phyloP scores from a whole-genome alignment of 2,329 filamentous ascomycete genomes.

The Stagonosporopsis chrysanthemi region DNA sequence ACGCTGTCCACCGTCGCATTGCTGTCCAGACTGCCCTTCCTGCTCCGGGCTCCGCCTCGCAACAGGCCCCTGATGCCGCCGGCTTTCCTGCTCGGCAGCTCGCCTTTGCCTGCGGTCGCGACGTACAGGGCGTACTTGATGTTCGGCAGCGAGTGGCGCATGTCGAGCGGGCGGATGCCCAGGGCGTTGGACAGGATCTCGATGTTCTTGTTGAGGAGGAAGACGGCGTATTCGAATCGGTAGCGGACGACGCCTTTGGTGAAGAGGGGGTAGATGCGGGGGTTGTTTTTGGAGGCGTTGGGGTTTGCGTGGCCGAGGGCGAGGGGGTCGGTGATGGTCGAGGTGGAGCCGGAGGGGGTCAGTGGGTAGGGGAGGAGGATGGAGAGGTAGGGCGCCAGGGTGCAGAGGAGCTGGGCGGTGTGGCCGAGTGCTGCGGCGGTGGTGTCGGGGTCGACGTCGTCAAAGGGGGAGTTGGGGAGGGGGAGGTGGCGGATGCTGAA shows the following conservation, averaged over 20 bases:
- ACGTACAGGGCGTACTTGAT: conserved; percentile 92
- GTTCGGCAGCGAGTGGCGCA: conserved; percentile 90
- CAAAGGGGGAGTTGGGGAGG: conserved; percentile 80
- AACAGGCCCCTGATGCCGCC: conserved; percentile 48
- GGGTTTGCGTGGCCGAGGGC: conserved; percentile 46
- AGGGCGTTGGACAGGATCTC: conserved; percentile 71
- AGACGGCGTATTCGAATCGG: conserved; percentile 95
- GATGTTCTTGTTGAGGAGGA: conserved; percentile 95
- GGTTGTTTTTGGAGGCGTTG: conserved; percentile 38
- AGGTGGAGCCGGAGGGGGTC: conserved; percentile 74
- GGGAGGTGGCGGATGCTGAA: conserved; percentile 84
- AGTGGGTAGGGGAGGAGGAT: conserved; percentile 83
- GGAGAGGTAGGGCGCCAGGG: conserved; percentile 82
- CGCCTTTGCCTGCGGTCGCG: conserved; percentile 77
- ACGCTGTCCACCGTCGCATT: conserved; percentile 31
- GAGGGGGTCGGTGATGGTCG: conserved; percentile 79
- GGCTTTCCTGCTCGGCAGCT: conserved; percentile 57
- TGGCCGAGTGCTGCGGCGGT: conserved; percentile 84
- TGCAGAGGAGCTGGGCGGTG: conserved; percentile 75
- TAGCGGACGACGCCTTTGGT: conserved; percentile 75
- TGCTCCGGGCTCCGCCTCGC: conserved; percentile 23
- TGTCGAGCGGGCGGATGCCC: conserved; percentile 82
- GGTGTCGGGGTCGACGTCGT: conserved; percentile 74
- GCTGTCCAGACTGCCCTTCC: conserved; percentile 47
- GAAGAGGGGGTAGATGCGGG: conserved; percentile 76